These are phyloP conservation scores for Solanum virginianum DNA, from an alignment of 257 asterid species.

Conservation along the genomic window DNA sequence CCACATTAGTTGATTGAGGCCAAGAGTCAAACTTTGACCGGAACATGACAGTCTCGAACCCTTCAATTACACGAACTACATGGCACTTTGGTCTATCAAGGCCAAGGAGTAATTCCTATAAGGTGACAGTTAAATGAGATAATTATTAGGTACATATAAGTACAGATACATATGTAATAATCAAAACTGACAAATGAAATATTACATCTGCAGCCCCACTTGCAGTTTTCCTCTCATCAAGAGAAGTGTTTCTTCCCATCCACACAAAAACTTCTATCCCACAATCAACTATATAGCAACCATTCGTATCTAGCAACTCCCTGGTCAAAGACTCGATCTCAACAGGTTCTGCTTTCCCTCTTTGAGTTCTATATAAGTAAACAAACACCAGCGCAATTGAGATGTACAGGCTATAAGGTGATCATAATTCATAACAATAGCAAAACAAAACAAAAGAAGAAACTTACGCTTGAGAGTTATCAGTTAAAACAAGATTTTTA, in stretches of 20 bases:
- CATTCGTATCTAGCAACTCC: constrained; percentile 75
- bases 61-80: constrained; percentile 81
- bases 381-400: not conserved
- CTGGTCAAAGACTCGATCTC: constrained; percentile 63
- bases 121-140: constrained; percentile 2
- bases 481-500: not conserved
- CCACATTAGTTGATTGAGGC: constrained; percentile 62
- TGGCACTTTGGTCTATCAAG: constrained; percentile 58
- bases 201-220: constrained; percentile 74
- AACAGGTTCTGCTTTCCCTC: constrained; percentile 61
- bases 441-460: not conserved
- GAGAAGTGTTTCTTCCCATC: constrained; percentile 95
- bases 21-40: constrained; percentile 80
- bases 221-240: constrained; percentile 87
- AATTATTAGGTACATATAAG: constrained; percentile 1
- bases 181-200: constrained; percentile 13
- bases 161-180: not conserved
- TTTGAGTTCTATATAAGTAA: constrained; percentile 39
- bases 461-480: not conserved
- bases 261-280: constrained; percentile 80
- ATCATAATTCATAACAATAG: not conserved
- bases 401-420: not conserved
- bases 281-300: constrained; percentile 84
- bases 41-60: constrained; percentile 82
- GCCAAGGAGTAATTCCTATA: constrained; percentile 51